phyloP scores from a whole-genome alignment of 345 rosid genomes.

The Gossypium sturtianum region DNA sequence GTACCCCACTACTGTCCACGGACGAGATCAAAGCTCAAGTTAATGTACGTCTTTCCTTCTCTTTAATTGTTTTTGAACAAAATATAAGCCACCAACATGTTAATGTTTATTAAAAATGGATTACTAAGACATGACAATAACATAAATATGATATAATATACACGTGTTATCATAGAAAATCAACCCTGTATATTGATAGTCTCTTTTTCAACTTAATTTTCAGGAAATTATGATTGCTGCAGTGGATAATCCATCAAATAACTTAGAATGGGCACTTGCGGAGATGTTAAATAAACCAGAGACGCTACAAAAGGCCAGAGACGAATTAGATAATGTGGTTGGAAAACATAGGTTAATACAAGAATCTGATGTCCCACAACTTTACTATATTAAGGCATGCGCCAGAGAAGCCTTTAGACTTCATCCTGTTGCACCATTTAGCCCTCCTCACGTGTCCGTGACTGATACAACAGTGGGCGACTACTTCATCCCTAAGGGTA shows the following conservation, averaged over 20 bases:
- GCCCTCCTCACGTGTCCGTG: conserved; percentile 17
- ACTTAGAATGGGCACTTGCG: conserved; percentile 26
- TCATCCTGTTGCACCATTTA: conserved; percentile 21
- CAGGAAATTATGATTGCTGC: conserved; percentile 26
- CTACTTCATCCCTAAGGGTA: conserved; percentile 30
- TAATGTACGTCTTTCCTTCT: neutral
- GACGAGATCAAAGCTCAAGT: conserved; percentile 25
- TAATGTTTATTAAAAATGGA: too few relatives aligned
- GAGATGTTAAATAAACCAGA: conserved; percentile 30
- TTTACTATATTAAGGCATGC: conserved; percentile 29
- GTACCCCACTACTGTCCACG: conserved; percentile 4
- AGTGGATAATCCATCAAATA: conserved; percentile 35
- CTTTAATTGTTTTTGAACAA: neutral
- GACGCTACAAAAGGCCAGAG: conserved; percentile 13
- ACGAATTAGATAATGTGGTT: conserved; percentile 25
- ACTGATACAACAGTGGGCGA: neutral
- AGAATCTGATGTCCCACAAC: conserved; percentile 22
- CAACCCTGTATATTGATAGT: too few relatives aligned
- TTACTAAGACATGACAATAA: too few relatives aligned
- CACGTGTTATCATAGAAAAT: neutral
- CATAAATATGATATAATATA: neutral
- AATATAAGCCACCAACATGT: neutral
- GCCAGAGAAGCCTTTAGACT: conserved; percentile 28
- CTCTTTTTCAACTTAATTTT: neutral
- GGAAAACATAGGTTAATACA: conserved; percentile 29